Conservation (phyloP, 768 basidiomycete genomes). For the Boletus rubroflammeus region DNA sequence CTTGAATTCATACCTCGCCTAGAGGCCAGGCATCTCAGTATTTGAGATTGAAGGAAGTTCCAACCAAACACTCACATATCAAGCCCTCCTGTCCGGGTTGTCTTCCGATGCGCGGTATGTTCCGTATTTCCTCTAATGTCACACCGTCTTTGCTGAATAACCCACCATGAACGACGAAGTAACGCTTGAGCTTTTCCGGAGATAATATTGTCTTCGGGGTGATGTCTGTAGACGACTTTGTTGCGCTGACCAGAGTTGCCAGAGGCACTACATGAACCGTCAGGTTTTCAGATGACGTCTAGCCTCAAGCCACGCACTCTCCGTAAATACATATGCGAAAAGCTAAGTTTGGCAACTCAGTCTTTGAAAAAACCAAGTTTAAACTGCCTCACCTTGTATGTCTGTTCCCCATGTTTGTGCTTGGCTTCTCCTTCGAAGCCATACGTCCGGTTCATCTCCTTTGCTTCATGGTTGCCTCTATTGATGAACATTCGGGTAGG, state of each 20-base stretch:
- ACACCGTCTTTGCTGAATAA: slow-evolving; percentile 93
- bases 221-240: slow-evolving; percentile 47
- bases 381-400: slow-evolving; percentile 66
- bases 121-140: slow-evolving; percentile 89
- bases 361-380: not conserved
- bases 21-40: slow-evolving; percentile 8
- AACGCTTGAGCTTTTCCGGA: slow-evolving; percentile 78
- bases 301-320: slow-evolving; percentile 46
- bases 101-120: slow-evolving; percentile 78
- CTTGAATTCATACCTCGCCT: slow-evolving; percentile 56
- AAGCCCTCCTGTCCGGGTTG: slow-evolving; percentile 95
- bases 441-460: slow-evolving; percentile 94
- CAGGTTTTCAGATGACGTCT: slow-evolving; percentile 1
- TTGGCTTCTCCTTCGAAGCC: slow-evolving; percentile 96
- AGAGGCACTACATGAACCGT: slow-evolving; percentile 67
- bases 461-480: slow-evolving; percentile 94
- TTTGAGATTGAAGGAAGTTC: slow-evolving; percentile 1
- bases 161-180: slow-evolving; percentile 95
- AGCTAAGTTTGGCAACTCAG: slow-evolving; percentile 45
- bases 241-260: slow-evolving; percentile 78
- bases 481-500: slow-evolving; percentile 90
- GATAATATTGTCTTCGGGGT: slow-evolving; percentile 64
- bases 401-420: slow-evolving; percentile 93
- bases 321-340: slow-evolving; percentile 91
- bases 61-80: slow-evolving; percentile 67